phyloP scores from a whole-genome alignment of 345 rosid species.

The Adansonia digitata region DNA sequence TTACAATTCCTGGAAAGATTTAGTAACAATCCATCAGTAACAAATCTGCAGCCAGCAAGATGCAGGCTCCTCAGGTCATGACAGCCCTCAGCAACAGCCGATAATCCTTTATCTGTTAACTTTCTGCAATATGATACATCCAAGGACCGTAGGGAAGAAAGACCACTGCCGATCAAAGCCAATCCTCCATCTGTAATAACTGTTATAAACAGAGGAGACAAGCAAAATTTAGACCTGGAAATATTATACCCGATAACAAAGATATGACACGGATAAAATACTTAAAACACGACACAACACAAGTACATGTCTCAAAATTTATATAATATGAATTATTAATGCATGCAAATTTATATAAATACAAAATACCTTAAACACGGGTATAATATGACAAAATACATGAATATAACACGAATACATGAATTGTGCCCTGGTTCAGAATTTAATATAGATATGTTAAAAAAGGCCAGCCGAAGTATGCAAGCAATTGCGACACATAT shows the following conservation, averaged over 20 bases:
- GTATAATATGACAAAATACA: too few relatives aligned
- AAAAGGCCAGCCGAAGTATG: background rate
- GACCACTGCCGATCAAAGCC: constrained; percentile 58
- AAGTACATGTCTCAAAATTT: too few relatives aligned
- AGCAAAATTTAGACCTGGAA: too few relatives aligned
- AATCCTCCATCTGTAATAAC: constrained; percentile 79
- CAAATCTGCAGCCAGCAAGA: constrained; percentile 68
- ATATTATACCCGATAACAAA: too few relatives aligned
- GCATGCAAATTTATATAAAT: too few relatives aligned
- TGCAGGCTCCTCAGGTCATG: constrained; percentile 52
- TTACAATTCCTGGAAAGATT: constrained; percentile 58
- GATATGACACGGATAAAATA: too few relatives aligned
- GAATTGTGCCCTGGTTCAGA: background rate
- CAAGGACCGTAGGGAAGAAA: constrained; percentile 66
- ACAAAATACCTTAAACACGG: too few relatives aligned
- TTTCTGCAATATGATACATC: constrained; percentile 86
- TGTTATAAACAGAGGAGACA: constrained; percentile 22
- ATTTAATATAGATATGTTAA: background rate
- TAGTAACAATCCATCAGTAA: constrained; percentile 45
- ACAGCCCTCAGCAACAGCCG: constrained; percentile 78
- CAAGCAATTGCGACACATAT: background rate
- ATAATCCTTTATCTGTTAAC: constrained; percentile 77
- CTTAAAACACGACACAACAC: too few relatives aligned
- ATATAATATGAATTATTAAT: too few relatives aligned
- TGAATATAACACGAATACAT: too few relatives aligned